Evolutionary conservation across 805 yeast species (phyloP), one percentile per base, ranked within the genome.

Genomic region (Yamadazyma phyllophila): DNA sequence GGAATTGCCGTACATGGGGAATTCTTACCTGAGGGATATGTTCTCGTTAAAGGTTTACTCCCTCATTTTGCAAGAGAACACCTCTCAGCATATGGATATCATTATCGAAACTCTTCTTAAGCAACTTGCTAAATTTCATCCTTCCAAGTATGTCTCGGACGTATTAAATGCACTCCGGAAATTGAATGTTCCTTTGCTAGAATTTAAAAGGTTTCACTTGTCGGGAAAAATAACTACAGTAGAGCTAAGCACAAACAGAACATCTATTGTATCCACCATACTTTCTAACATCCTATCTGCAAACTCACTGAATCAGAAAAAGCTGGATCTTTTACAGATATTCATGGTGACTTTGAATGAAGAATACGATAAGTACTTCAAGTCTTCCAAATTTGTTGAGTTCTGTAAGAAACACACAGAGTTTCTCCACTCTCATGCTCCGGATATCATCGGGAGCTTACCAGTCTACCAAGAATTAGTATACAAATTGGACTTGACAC

Each of bases 1-100:
- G 43, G 61, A 59, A 27, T 71, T 54, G 49, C 71, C 74, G 1
- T 71, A 69, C 45, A 53, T 67, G 40, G 77, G 77, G 3, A 70
- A 70, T 45, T 44, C 57, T 0, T 53, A 56, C 20, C 71, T 68
- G 69, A 48, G 76, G 48, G 62, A 62, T 7, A 59, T 61, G 43
- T 71, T 65, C 51, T 47, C 57, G 2, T 47, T 67, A 38, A 62
- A 51, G 32, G 55, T 70, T 20, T 63, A 62, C 46, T 38, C 44
- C 12, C 62, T 61, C 35, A 52, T 66, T 10, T 50, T 66, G 32
- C 47, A 54, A 14, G 53, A 61, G 1, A 45, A 44, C 7, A 43
- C 60, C 13, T 47, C 55, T 4, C 52, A 55, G 3, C 60, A 60
- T 37, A 49, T 45, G 31, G 69, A 64, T 35, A 49, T 47, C 39